These are phyloP conservation scores for Hygrocybe coccinea DNA, from an alignment of 768 basidiomycete genomes.

Conservation along the genomic window DNA sequence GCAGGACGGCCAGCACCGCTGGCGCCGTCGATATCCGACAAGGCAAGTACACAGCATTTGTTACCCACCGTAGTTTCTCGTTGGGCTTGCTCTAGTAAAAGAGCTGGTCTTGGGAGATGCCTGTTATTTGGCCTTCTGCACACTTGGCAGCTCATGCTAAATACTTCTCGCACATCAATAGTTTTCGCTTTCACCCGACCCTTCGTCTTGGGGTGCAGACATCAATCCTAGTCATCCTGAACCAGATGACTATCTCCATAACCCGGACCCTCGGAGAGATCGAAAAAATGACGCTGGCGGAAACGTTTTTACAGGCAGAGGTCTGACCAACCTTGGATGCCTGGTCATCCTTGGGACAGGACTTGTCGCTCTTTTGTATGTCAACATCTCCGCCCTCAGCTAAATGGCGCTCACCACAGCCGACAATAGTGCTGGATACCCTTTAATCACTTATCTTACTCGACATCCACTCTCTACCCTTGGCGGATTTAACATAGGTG, in stretches of 20 bases:
- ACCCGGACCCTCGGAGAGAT: slow-evolving; percentile 64
- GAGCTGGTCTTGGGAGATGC: too few relatives aligned
- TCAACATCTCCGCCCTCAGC: not conserved
- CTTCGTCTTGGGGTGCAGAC: slow-evolving; percentile 66
- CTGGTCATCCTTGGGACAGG: slow-evolving; percentile 51
- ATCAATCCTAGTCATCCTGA: slow-evolving; percentile 53
- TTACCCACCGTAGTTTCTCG: too few relatives aligned
- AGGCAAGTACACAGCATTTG: too few relatives aligned
- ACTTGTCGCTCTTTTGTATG: slow-evolving; percentile 58
- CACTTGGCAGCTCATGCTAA: not conserved
- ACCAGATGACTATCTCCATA: slow-evolving; percentile 68
- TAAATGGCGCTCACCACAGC: not conserved
- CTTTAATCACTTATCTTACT: slow-evolving; percentile 55
- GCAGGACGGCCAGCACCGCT: too few relatives aligned
- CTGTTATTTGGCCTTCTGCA: too few relatives aligned
- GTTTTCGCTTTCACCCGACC: slow-evolving; percentile 74
- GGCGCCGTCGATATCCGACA: too few relatives aligned
- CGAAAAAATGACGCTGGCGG: slow-evolving; percentile 53
- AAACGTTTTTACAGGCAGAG: slow-evolving; percentile 62
- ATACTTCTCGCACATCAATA: slow-evolving; percentile 20
- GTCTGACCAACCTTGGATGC: slow-evolving; percentile 68
- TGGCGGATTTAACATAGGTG: slow-evolving; percentile 70
- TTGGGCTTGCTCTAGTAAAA: too few relatives aligned
- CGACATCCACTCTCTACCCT: slow-evolving; percentile 39
- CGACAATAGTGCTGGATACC: slow-evolving; percentile 53